A percentile compares a stretch with the other conserved stretches of the same genome.
phyloP scores from a whole-genome alignment of 1,284 basidiomycete species.

The Amylostereum areolatum region DNA sequence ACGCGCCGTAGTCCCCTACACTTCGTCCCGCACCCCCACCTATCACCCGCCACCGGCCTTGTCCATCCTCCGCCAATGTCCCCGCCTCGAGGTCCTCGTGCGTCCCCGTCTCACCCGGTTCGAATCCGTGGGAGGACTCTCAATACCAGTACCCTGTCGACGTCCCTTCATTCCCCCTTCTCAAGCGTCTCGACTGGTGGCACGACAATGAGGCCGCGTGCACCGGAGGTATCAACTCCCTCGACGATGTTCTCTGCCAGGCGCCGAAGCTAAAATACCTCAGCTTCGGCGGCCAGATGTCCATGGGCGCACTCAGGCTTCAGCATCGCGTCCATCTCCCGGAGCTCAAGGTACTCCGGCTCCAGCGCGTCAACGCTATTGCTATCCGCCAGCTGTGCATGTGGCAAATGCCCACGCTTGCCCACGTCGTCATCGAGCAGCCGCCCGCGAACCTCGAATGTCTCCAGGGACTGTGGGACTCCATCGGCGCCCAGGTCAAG shows the following conservation, averaged over 20 bases:
- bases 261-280: slow-evolving; percentile 55
- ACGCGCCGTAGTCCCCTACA: slow-evolving; percentile 53
- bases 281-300: slow-evolving; percentile 44
- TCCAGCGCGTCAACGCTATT: slow-evolving; percentile 42
- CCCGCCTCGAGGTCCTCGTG: slow-evolving; percentile 48
- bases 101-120: slow-evolving; percentile 31
- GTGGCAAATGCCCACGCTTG: slow-evolving; percentile 51
- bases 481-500: slow-evolving; percentile 43
- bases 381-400: slow-evolving; percentile 41
- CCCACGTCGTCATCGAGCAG: slow-evolving; percentile 40
- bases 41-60: slow-evolving; percentile 21
- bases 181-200: slow-evolving; percentile 66
- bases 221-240: slow-evolving; percentile 60
- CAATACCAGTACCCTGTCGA: slow-evolving; percentile 49
- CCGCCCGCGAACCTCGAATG: slow-evolving; percentile 26
- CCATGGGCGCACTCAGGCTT: slow-evolving; percentile 20
- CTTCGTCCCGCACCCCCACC: slow-evolving; percentile 38
- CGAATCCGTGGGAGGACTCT: slow-evolving; percentile 18
- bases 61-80: slow-evolving; percentile 42
- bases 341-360: slow-evolving; percentile 45
- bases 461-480: slow-evolving; percentile 36
- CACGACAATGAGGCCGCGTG: slow-evolving; percentile 52
- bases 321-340: slow-evolving; percentile 22
- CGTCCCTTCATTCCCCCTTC: slow-evolving; percentile 36
- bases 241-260: slow-evolving; percentile 42